Base-by-base conservation (phyloP, 2,329 filamentous ascomycete species). In the Tricladium varicosporioides region DNA sequence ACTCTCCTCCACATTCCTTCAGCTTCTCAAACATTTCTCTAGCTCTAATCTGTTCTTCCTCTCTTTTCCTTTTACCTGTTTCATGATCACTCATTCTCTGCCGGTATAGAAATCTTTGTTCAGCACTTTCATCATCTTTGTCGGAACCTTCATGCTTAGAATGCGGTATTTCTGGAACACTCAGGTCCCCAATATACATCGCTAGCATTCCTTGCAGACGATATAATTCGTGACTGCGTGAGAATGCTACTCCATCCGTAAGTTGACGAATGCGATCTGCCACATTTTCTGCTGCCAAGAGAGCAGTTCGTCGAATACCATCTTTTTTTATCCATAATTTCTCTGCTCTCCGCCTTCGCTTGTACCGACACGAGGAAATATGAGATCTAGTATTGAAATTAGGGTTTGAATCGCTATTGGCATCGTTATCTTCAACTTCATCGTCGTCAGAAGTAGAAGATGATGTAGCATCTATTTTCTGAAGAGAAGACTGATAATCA, bases 151-250 rank as follows among this genome's bases (percentile, higher is more conserved):
- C 45, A 19, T 27, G 22, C 22, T 7, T 27, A 27, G 22, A 27
- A 27, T 3, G 22, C 22, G 60, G 61, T 9, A 44, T 47, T 10
- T 48, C 48, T 19, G 78, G 77, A 18, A 85, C 66, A 22, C 74
- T 69, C 40, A 96, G 73, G 70, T 96, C 90, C 5, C 81, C 87
- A 14, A 91, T 77, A 78, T 90, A 96, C 14, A 94, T 75, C 0
- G 84, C 83, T 5, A 92, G 74, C 80, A 91, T 90, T 8, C 82
- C 91, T 51, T 90, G 80, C 19, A 96, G 74, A 48, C 87, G 78
- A 47, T 92, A 75, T 58, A 27, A 27, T 27, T 27, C 22, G 22
- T 27, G 22, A 27, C 22, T 27, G 22, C 22, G 22, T 27, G 22
- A 27, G 22, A 27, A 27, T 27, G 22, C 3, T 7, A 27, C 22